Percentiles rank a stretch among this genome's conserved stretches.
These are phyloP conservation scores for Wickerhamomyces chambardii DNA, from an alignment of 805 yeast species.

Conservation along the genomic window DNA sequence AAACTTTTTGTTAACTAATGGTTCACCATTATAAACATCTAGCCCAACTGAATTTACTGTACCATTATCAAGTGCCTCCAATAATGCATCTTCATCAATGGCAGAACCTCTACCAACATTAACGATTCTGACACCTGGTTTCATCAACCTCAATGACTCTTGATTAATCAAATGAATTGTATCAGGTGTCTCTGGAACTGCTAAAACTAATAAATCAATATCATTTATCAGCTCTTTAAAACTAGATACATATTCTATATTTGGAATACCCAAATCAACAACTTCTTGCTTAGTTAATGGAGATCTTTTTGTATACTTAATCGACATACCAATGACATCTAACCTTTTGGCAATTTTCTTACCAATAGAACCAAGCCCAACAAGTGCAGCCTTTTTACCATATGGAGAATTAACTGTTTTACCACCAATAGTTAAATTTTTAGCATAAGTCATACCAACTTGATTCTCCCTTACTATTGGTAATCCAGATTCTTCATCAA, in stretches of 20 bases:
- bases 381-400: slow-evolving; percentile 50
- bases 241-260: slow-evolving; percentile 28
- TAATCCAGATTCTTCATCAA: slow-evolving; percentile 24
- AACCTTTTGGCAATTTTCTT: slow-evolving; percentile 50
- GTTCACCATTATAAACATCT: slow-evolving; percentile 67
- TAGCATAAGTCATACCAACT: slow-evolving; percentile 25
- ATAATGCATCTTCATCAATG: slow-evolving; percentile 57
- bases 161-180: slow-evolving; percentile 48
- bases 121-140: slow-evolving; percentile 50
- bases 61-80: slow-evolving; percentile 50
- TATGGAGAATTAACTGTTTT: slow-evolving; percentile 40
- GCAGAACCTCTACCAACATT: slow-evolving; percentile 73
- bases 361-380: slow-evolving; percentile 77
- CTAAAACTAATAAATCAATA: slow-evolving; percentile 52
- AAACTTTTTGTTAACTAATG: slow-evolving; percentile 39
- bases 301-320: slow-evolving; percentile 53
- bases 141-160: slow-evolving; percentile 34
- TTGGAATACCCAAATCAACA: slow-evolving; percentile 34
- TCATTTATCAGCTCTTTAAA: slow-evolving; percentile 32
- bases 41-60: slow-evolving; percentile 58
- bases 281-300: slow-evolving; percentile 24
- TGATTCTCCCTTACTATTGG: slow-evolving; percentile 11
- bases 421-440: slow-evolving; percentile 36
- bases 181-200: slow-evolving; percentile 55
- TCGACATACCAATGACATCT: slow-evolving; percentile 50